Percentiles rank a stretch among this genome's conserved stretches.
Conservation (phyloP, 2,329 filamentous ascomycete species). For the Hypoxylon sp. region DNA sequence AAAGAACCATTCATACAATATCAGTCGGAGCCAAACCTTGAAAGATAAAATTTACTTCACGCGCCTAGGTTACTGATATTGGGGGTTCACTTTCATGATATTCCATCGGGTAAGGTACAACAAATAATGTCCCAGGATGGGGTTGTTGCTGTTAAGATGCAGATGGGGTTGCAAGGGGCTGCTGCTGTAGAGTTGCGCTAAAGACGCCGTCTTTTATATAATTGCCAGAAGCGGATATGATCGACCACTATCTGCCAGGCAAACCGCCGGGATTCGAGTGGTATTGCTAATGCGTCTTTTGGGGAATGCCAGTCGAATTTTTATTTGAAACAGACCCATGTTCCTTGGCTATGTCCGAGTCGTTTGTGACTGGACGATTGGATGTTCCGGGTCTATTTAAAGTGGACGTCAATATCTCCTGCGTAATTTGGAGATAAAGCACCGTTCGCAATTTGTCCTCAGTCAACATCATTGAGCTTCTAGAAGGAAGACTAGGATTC, state of each 20-base stretch:
- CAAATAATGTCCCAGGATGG: conserved; percentile 9
- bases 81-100: conserved; percentile 27
- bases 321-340: conserved; percentile 56
- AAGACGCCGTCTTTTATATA: conserved; percentile 46
- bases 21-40: conserved; percentile 17
- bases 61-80: conserved; percentile 25
- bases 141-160: conserved; percentile 31
- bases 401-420: conserved; percentile 50
- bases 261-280: conserved; percentile 44
- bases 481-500: conserved; percentile 36
- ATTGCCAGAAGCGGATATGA: conserved; percentile 49
- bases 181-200: conserved; percentile 44
- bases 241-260: conserved; percentile 48
- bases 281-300: conserved; percentile 52
- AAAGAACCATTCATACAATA: conserved; percentile 41
- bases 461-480: conserved; percentile 45
- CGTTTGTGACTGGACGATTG: conserved; percentile 45
- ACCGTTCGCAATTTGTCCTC: conserved; percentile 40
- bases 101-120: conserved; percentile 30
- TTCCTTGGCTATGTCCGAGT: conserved; percentile 44
- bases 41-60: conserved; percentile 9
- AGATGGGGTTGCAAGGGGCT: conserved; percentile 42
- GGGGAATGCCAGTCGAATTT: conserved; percentile 54
- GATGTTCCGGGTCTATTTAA: conserved; percentile 32
- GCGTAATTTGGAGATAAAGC: conserved; percentile 50